These are phyloP conservation scores for Sporormia fimetaria DNA, from an alignment of 495 filamentous ascomycete genomes.

Conservation along the genomic window DNA sequence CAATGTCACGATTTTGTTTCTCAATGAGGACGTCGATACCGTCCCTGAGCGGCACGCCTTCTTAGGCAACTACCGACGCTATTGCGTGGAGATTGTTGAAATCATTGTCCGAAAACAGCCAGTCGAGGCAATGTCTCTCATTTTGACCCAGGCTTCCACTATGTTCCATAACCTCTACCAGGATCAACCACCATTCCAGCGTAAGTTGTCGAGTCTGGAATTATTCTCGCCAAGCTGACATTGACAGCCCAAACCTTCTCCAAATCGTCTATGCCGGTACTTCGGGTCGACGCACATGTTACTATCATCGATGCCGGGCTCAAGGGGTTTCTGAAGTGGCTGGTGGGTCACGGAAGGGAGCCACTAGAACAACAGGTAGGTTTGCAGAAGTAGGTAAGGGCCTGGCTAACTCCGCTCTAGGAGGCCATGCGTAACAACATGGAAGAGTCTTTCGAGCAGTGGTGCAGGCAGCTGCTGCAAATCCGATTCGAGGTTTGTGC, in stretches of 20 bases:
- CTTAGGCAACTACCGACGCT: slow-evolving; percentile 90
- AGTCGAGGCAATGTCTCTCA: slow-evolving; percentile 75
- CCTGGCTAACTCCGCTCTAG: slow-evolving; percentile 16
- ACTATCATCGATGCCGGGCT: slow-evolving; percentile 83
- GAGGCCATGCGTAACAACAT: slow-evolving; percentile 51
- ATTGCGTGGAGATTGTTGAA: slow-evolving; percentile 76
- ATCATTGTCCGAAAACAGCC: slow-evolving; percentile 66
- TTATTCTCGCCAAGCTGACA: slow-evolving; percentile 29
- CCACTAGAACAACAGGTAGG: slow-evolving; percentile 44
- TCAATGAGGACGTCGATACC: slow-evolving; percentile 89
- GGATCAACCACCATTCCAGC: slow-evolving; percentile 53
- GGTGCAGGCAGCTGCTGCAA: slow-evolving; percentile 65
- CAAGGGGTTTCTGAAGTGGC: slow-evolving; percentile 81
- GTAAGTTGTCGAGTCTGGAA: slow-evolving; percentile 31
- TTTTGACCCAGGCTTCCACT: slow-evolving; percentile 62
- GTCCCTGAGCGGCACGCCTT: slow-evolving; percentile 91
- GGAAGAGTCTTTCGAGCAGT: slow-evolving; percentile 60
- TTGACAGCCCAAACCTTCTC: slow-evolving; percentile 55
- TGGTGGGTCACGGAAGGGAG: slow-evolving; percentile 41
- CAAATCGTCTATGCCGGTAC: slow-evolving; percentile 64
- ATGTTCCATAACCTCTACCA: slow-evolving; percentile 65
- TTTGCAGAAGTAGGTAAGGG: not conserved
- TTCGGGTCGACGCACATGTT: slow-evolving; percentile 79
- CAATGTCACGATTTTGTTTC: slow-evolving; percentile 65
- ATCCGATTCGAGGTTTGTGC: slow-evolving; percentile 51